These are phyloP conservation scores for Carex pumila DNA, from an alignment of 176 grass and related monocot species.

Conservation along the genomic window DNA sequence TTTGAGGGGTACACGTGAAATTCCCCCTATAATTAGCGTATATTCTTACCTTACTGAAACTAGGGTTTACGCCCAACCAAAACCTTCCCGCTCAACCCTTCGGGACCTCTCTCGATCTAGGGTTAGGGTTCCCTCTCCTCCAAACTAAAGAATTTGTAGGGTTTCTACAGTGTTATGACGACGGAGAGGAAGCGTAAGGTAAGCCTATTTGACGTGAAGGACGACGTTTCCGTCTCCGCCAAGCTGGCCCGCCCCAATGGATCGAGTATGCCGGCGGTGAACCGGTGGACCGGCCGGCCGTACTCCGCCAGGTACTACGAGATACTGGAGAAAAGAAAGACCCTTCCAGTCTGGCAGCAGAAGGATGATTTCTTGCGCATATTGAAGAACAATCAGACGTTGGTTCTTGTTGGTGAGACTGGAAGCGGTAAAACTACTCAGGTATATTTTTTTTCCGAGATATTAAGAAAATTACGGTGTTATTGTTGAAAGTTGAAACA, in stretches of 20 bases:
- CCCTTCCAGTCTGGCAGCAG: conserved; percentile 95
- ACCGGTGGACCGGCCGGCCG: conserved; percentile 74
- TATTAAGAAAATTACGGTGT: neutral
- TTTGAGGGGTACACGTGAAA: too few relatives aligned
- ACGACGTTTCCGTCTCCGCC: conserved; percentile 59
- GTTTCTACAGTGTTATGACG: conserved; percentile 31
- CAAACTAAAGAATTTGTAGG: neutral
- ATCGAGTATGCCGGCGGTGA: conserved; percentile 30
- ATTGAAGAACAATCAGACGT: conserved; percentile 64
- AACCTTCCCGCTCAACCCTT: neutral
- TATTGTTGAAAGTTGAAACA: neutral
- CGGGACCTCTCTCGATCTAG: neutral
- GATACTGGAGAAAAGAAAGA: conserved; percentile 81
- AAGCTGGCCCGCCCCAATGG: conserved; percentile 41
- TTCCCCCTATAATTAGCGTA: neutral
- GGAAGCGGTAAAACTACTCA: conserved; percentile 99
- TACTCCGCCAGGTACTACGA: conserved; percentile 67
- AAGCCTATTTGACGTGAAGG: conserved; percentile 91
- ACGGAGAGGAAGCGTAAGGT: conserved; percentile 97
- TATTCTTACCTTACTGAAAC: neutral
- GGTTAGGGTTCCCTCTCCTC: neutral
- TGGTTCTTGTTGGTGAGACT: conserved; percentile 90
- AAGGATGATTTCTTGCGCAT: conserved; percentile 78
- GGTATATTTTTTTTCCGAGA: conserved; percentile 29
- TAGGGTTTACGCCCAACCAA: conserved; percentile 44